A percentile compares a stretch with the other conserved stretches of the same genome.
These are phyloP conservation scores for Metschnikowia gelsemii DNA, from an alignment of 805 yeast species.

Conservation along the genomic window DNA sequence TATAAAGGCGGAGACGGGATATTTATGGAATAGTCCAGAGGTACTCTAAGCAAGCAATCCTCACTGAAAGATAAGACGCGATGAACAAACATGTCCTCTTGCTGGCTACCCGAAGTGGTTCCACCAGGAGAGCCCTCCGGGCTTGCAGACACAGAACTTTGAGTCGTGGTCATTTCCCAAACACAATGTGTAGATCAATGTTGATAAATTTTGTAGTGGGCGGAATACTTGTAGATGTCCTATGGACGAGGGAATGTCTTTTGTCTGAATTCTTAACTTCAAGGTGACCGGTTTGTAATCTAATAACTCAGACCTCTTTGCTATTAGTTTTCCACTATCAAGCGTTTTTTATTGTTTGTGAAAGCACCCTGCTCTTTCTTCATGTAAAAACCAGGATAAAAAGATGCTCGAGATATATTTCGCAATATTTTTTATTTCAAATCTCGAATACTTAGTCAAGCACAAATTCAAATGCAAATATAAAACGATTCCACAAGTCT, in stretches of 20 bases:
- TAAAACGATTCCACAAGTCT: too few species aligned
- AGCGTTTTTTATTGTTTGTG: neutral
- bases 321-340: too few species aligned
- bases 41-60: neutral
- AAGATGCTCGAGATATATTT: neutral
- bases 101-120: neutral
- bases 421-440: neutral
- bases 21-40: slow-evolving; percentile 1
- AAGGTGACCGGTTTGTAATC: too few species aligned
- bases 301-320: too few species aligned
- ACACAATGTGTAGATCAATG: neutral
- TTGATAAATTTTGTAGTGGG: neutral
- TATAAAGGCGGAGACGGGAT: neutral
- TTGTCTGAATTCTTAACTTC: too few species aligned
- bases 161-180: slow-evolving; percentile 1
- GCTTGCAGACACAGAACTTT: neutral
- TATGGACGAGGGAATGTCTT: too few species aligned
- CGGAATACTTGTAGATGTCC: neutral
- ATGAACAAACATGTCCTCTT: slow-evolving; percentile 2
- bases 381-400: neutral
- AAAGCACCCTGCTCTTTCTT: neutral
- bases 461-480: too few species aligned
- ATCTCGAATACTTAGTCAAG: neutral
- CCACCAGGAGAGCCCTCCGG: slow-evolving; percentile 5
- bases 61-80: slow-evolving; percentile 1